A percentile compares a stretch with the other conserved stretches of the same genome.
Conservation (phyloP, 1,284 basidiomycete species). For the Melanopsichium pennsylvanicum region DNA sequence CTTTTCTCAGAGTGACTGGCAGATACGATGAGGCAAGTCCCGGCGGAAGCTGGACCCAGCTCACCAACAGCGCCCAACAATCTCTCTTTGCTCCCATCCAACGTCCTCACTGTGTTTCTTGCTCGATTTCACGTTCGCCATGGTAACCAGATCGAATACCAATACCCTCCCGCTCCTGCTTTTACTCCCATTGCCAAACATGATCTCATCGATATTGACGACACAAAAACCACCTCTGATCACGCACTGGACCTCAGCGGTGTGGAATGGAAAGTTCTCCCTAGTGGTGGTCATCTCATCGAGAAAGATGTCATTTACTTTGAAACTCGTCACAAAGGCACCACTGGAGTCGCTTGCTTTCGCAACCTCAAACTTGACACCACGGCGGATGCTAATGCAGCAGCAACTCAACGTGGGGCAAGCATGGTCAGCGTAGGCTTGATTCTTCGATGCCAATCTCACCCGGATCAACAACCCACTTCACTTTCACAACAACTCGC, state of each 20-base stretch:
- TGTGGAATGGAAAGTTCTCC: constrained; percentile 58
- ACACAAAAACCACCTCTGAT: not conserved
- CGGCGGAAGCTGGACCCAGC: constrained; percentile 24
- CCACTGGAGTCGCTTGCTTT: constrained; percentile 47
- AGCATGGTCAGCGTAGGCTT: constrained; percentile 51
- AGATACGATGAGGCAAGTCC: not conserved
- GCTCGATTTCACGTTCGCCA: constrained; percentile 49
- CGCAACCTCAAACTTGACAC: constrained; percentile 42
- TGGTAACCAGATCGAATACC: constrained; percentile 52
- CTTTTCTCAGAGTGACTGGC: too few species aligned
- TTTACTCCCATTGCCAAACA: constrained; percentile 4
- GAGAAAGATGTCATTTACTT: constrained; percentile 52
- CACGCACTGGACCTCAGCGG: constrained; percentile 20
- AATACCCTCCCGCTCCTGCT: constrained; percentile 29
- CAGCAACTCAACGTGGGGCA: constrained; percentile 42
- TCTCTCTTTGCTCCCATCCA: constrained; percentile 31
- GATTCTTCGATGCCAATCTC: constrained; percentile 23
- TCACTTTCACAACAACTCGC: constrained; percentile 40
- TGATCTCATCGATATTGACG: constrained; percentile 26
- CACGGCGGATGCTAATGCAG: constrained; percentile 6
- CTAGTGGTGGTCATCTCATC: constrained; percentile 50
- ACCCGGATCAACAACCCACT: constrained; percentile 12
- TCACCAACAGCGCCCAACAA: constrained; percentile 15
- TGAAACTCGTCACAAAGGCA: constrained; percentile 9
- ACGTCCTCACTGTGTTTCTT: constrained; percentile 49